Conservation (phyloP, 306 rosid species). For the Pterocarpus macrocarpus region DNA sequence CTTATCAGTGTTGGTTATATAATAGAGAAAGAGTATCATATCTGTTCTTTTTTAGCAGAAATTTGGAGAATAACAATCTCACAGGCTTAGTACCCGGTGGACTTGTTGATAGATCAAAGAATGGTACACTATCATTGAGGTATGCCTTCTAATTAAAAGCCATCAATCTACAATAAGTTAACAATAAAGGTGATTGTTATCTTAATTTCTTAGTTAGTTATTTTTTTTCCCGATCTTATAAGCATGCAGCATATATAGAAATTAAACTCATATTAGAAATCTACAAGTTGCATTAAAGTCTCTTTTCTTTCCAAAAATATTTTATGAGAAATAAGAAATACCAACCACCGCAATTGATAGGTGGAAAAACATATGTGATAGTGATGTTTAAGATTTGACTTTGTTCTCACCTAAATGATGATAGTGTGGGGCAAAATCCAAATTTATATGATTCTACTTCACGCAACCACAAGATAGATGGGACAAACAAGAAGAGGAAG, state of each 20-base stretch:
- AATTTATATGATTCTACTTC: conserved; percentile 44
- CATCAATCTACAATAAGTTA: neutral
- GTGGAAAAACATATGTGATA: neutral
- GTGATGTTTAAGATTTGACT: neutral
- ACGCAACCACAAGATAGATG: conserved; percentile 28
- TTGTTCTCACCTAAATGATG: neutral
- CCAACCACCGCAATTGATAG: neutral
- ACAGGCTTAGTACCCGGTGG: conserved; percentile 49
- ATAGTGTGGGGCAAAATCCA: conserved; percentile 55
- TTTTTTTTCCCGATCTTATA: neutral
- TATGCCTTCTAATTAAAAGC: conserved; percentile 25
- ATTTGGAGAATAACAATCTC: conserved; percentile 55
- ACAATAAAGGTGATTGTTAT: neutral
- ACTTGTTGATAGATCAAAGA: conserved; percentile 48
- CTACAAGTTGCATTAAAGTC: neutral
- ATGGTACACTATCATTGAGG: conserved; percentile 58
- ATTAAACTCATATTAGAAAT: neutral
- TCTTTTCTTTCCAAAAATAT: neutral
- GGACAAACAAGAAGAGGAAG: neutral
- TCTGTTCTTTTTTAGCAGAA: conserved; percentile 50
- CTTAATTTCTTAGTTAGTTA: neutral
- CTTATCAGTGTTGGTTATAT: neutral
- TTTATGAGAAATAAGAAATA: neutral
- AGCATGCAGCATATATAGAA: neutral
- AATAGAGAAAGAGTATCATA: neutral